Evolutionary conservation across 306 rosid genomes (phyloP), one percentile per base, ranked within the genome.

Genomic region (Gastrolobium bilobum): DNA sequence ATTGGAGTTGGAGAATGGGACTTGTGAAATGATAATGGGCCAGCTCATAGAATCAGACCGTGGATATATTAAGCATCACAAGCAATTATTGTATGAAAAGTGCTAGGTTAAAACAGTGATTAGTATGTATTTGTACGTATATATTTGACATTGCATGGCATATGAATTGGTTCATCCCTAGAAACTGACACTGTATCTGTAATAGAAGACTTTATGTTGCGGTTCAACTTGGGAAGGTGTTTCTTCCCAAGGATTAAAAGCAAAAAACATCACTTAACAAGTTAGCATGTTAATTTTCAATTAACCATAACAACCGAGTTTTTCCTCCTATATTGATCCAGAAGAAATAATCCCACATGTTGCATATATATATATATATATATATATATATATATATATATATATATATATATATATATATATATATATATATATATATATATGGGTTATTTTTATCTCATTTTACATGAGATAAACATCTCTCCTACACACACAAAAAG

Each of bases 81-180:
- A 10, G 56, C 40, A 77, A 85, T 77, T 77, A 85, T 85, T 53
- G 35, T 59, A 68, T 35, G 71, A 14, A 76, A 70, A 80, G 75
- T 84, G 60, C 38, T 58, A 38, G 14, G 70, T 82, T 46, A 63
- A 71, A 48, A 34, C 35, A 40, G 35, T 59, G 77, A 59, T 61
- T 60, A 35, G 71, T 40, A 4, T 65, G 4, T 42, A 31, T 59
- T 31, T 54, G 6, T 34, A 33, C 29, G 4, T 33, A 40, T 30
- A 42, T 9, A 43, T 30, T 42, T 42, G 69, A 40, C 58, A 74
- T 8, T 9, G 26, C 26, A 20, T 20, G 42, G 42, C 53, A 42
- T 29, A 40, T 39, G 68, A 66, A 44, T 77, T 77, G 63, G 37
- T 52, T 39, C 35, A 13, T 35, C 9, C 13, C 46, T 6, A 6